phyloP scores from a whole-genome alignment of 2,329 filamentous ascomycete species.

The Calonectria pteridis region DNA sequence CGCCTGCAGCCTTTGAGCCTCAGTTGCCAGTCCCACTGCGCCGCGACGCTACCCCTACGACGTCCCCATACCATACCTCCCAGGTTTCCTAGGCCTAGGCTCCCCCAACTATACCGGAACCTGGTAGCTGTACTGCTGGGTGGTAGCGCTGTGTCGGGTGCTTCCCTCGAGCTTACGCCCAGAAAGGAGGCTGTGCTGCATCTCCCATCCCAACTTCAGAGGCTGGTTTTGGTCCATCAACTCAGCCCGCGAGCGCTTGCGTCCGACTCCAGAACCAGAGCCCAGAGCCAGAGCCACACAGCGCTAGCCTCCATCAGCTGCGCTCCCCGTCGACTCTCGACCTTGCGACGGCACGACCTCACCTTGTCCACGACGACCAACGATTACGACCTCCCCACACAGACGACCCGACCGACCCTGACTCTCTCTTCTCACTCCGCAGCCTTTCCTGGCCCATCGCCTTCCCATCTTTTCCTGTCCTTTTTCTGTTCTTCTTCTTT shows the following conservation, averaged over 20 bases:
- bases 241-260: slow-evolving; percentile 24
- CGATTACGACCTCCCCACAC: slow-evolving; percentile 23
- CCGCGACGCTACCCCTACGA: slow-evolving; percentile 30
- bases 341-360: slow-evolving; percentile 22
- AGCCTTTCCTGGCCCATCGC: neutral
- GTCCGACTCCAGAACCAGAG: slow-evolving; percentile 6
- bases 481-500: slow-evolving; percentile 3
- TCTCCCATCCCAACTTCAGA: slow-evolving; percentile 23
- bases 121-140: slow-evolving; percentile 7
- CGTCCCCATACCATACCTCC: slow-evolving; percentile 12
- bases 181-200: slow-evolving; percentile 35
- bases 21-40: slow-evolving; percentile 40
- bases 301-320: slow-evolving; percentile 13
- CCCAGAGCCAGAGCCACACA: slow-evolving; percentile 14
- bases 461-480: slow-evolving; percentile 1
- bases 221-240: slow-evolving; percentile 20
- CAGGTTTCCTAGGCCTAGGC: slow-evolving; percentile 11
- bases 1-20: slow-evolving; percentile 43
- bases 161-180: slow-evolving; percentile 27
- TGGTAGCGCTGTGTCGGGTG: slow-evolving; percentile 14
- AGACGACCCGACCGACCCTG: slow-evolving; percentile 11
- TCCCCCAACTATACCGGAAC: slow-evolving; percentile 14
- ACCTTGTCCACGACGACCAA: slow-evolving; percentile 24
- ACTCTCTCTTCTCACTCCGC: neutral
- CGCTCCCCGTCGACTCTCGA: neutral